phyloP scores from a whole-genome alignment of 441 rosid genomes.

The Aleurites moluccanus region DNA sequence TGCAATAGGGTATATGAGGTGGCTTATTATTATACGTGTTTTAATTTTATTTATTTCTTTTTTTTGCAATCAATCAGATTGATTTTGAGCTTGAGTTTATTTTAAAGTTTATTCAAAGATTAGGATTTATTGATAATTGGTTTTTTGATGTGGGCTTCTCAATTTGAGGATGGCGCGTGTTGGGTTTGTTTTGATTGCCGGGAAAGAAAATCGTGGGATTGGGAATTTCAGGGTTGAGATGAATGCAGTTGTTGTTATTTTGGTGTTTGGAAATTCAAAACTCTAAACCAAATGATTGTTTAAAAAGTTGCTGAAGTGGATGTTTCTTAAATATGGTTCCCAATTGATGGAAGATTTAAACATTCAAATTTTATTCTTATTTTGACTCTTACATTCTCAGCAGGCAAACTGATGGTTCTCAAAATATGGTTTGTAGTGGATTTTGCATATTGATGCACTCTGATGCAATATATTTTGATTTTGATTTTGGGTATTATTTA shows the following conservation, averaged over 20 bases:
- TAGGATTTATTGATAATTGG: conserved; percentile 28
- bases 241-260: not conserved
- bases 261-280: conserved; percentile 13
- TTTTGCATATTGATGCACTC: not conserved
- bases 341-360: conserved; percentile 10
- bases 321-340: not conserved
- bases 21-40: conserved; percentile 5
- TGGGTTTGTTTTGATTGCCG: conserved; percentile 18
- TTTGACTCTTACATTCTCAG: not conserved
- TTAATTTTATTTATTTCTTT: conserved; percentile 7
- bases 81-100: conserved; percentile 2
- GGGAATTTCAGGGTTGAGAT: conserved; percentile 2
- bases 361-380: not conserved
- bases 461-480: not conserved
- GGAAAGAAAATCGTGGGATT: not conserved
- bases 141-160: conserved; percentile 21
- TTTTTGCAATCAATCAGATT: conserved; percentile 3
- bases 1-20: conserved; percentile 27
- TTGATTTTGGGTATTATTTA: not conserved
- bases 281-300: not conserved
- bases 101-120: not conserved
- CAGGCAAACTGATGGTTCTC: not conserved
- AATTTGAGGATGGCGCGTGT: conserved; percentile 12
- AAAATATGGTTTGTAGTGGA: not conserved
- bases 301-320: not conserved